Evolutionary conservation across 1,139 yeast species (phyloP), one percentile per base, ranked within the genome.

Genomic region (Saccharomyces hybrid): DNA sequence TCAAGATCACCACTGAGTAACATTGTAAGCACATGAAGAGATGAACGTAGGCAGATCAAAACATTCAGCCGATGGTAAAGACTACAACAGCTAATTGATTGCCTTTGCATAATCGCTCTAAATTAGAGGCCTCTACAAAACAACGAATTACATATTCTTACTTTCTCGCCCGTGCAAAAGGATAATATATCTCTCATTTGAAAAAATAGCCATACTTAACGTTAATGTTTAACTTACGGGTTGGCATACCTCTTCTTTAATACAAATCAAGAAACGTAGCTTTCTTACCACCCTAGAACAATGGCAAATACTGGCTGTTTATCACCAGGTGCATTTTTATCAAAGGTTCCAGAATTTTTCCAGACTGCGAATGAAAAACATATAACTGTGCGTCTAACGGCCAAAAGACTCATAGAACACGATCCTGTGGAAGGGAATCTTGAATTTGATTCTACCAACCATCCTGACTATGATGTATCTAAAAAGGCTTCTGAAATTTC

Each of bases 381-480:
- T n/a, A 58, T 60, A 25, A 55, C 65, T 7, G 68, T 68, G 3
- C 65, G 62, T 53, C 48, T 68, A 11, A 61, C 65, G 1, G 56
- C 62, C 34, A 68, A 68, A 49, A 62, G 72, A 52, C 53, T 65
- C 38, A 60, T 68, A 14, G 57, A 56, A 32, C 56, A 48, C 14
- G 69, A 68, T 55, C 57, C 57, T 3, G 68, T 68, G 13, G 67
- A 63, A 53, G 66, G 65, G 8, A 63, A 61, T 29, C 54, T 54
- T 25, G 72, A 68, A 54, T 62, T 57, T 26, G 63, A 67, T 49
- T 52, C 63, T 11, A 54, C 60, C 5, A 58, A 57, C 2, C 47
- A 58, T 16, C 70, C 71, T 5, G 53, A 55, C 5, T 65, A 52
- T 52, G 72, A 67, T 59, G 60, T 68, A 5, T 67, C 72, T 2